A percentile compares a stretch with the other conserved stretches of the same genome.
Evolutionary conservation across 2,329 filamentous ascomycete species (phyloP).

Genomic region (Coniochaeta prunicola): DNA sequence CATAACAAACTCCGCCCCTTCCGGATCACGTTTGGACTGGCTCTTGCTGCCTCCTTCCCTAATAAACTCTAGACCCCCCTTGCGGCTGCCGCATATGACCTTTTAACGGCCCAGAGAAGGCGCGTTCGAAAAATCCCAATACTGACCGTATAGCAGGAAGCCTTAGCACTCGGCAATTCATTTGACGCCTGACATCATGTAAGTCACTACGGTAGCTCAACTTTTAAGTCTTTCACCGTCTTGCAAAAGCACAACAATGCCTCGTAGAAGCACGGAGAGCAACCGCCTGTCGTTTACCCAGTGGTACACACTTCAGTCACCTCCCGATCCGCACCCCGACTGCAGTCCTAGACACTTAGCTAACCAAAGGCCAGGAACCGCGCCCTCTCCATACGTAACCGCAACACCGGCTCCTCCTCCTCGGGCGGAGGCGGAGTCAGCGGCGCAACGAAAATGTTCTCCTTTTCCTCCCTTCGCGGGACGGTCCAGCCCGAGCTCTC

Average conservation of each 20-base stretch:
- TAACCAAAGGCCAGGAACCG: not conserved
- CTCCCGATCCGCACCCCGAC: not conserved
- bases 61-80: not conserved
- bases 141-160: not conserved
- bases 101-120: not conserved
- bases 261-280: not conserved
- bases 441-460: slow-evolving; percentile 51
- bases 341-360: not conserved
- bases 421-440: slow-evolving; percentile 37
- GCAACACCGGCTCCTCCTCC: not conserved
- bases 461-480: slow-evolving; percentile 78
- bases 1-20: not conserved
- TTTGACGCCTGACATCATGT: not conserved
- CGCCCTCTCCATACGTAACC: slow-evolving; percentile 1
- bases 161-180: not conserved
- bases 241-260: not conserved
- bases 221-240: too few relatives aligned
- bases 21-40: not conserved
- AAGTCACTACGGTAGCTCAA: too few relatives aligned
- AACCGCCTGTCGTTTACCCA: not conserved
- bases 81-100: not conserved
- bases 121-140: not conserved
- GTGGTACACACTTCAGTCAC: not conserved
- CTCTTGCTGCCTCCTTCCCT: not conserved
- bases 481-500: slow-evolving; percentile 81